phyloP scores from a whole-genome alignment of 768 basidiomycete species.

The Boletus vermiculosoides region DNA sequence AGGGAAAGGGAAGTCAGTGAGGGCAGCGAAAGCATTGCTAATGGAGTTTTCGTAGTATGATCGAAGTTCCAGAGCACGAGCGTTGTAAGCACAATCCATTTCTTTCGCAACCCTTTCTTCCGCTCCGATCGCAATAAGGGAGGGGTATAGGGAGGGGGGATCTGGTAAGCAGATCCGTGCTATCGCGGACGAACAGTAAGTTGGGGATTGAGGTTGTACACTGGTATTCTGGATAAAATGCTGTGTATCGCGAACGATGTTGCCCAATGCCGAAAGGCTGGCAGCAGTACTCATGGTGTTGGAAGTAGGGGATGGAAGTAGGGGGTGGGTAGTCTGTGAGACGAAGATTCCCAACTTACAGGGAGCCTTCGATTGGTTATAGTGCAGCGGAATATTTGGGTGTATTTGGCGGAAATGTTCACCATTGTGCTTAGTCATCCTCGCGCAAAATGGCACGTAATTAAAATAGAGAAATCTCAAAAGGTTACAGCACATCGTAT shows the following conservation, averaged over 20 bases:
- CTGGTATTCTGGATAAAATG: neutral
- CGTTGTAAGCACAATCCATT: slow-evolving; percentile 2
- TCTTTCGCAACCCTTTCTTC: neutral
- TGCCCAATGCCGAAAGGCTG: neutral
- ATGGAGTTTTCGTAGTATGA: neutral
- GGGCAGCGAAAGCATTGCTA: neutral
- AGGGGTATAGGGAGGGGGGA: neutral
- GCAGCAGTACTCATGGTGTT: neutral
- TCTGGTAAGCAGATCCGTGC: slow-evolving; percentile 1
- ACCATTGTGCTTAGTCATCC: neutral
- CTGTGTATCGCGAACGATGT: neutral
- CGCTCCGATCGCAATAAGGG: slow-evolving; percentile 1
- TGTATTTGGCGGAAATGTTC: neutral
- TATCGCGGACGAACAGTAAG: neutral
- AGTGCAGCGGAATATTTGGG: neutral
- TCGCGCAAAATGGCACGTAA: neutral
- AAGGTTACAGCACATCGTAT: neutral
- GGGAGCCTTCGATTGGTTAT: too few species aligned
- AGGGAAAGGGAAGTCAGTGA: neutral
- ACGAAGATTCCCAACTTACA: neutral
- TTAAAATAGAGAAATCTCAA: neutral
- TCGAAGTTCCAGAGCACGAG: slow-evolving; percentile 6
- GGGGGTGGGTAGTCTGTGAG: too few species aligned
- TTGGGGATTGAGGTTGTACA: neutral
- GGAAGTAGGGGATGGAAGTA: too few species aligned